phyloP scores from a whole-genome alignment of 2,329 filamentous ascomycete species.

The Aspergillus sp. region DNA sequence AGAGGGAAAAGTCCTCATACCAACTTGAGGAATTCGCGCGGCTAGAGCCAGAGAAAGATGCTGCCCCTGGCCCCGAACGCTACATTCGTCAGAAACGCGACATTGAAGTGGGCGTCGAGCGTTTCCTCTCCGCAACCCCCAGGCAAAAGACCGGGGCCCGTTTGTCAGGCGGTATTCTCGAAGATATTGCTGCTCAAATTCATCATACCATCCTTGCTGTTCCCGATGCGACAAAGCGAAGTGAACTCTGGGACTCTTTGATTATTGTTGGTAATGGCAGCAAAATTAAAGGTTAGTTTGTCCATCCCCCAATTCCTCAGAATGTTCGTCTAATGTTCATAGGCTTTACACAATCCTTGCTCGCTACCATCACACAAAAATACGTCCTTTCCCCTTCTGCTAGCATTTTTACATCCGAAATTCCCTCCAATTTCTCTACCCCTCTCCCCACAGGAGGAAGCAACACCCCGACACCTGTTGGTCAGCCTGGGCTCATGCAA shows the following conservation, averaged over 20 bases:
- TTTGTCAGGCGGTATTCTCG: slow-evolving; percentile 61
- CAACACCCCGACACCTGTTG: slow-evolving; percentile 62
- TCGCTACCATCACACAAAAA: slow-evolving; percentile 72
- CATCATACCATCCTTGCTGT: slow-evolving; percentile 79
- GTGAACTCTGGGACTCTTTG: slow-evolving; percentile 84
- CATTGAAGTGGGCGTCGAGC: slow-evolving; percentile 59
- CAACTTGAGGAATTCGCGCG: slow-evolving; percentile 57
- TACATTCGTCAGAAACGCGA: slow-evolving; percentile 50
- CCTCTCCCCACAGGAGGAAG: slow-evolving; percentile 86
- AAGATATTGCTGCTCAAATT: slow-evolving; percentile 77
- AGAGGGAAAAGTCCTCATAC: slow-evolving; percentile 55
- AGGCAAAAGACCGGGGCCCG: slow-evolving; percentile 26
- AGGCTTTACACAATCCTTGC: slow-evolving; percentile 84
- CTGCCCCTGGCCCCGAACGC: slow-evolving; percentile 44
- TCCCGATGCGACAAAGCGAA: slow-evolving; percentile 77
- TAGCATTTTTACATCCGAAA: slow-evolving; percentile 94
- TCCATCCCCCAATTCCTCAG: neutral
- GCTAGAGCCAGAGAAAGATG: slow-evolving; percentile 49
- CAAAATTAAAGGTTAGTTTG: slow-evolving; percentile 51
- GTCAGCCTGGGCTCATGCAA: slow-evolving; percentile 47
- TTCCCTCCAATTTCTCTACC: slow-evolving; percentile 89
- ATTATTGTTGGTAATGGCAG: slow-evolving; percentile 88
- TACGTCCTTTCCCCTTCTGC: slow-evolving; percentile 90
- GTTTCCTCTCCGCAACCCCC: slow-evolving; percentile 54
- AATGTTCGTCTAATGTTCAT: slow-evolving; percentile 38